phyloP scores from a whole-genome alignment of 2,329 filamentous ascomycete species.

The Aspergillus pseudonomiae region DNA sequence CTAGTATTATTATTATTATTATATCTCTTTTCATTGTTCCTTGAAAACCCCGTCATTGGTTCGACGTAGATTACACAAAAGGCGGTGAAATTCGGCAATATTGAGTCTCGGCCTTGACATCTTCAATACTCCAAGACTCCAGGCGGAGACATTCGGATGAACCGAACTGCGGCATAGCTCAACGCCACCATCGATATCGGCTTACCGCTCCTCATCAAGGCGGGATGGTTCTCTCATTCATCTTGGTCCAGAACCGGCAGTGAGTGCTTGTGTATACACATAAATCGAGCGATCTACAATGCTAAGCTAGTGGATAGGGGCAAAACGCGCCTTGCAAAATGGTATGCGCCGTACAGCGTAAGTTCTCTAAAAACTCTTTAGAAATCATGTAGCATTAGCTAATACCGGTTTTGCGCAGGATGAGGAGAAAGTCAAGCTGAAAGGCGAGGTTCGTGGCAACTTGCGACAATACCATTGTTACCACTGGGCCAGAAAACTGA shows the following conservation, averaged over 20 bases:
- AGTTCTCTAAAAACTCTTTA: conserved; percentile 29
- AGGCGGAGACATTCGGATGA: conserved; percentile 27
- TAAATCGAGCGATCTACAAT: not conserved
- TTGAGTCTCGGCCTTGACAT: conserved; percentile 27
- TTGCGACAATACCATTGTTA: conserved; percentile 1
- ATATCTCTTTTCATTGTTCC: not conserved
- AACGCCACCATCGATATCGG: conserved; percentile 12
- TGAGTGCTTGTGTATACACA: conserved; percentile 41
- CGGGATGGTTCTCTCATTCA: conserved; percentile 75
- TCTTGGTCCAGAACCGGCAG: conserved; percentile 89
- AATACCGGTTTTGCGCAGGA: conserved; percentile 55
- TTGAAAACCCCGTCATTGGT: not conserved
- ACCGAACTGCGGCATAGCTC: conserved; percentile 2
- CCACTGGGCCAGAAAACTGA: conserved; percentile 11
- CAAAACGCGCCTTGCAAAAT: conserved; percentile 97
- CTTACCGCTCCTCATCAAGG: conserved; percentile 20
- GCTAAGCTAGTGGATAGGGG: conserved; percentile 63
- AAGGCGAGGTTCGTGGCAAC: conserved; percentile 74
- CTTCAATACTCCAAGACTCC: conserved; percentile 22
- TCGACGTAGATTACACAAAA: not conserved
- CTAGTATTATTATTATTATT: not conserved
- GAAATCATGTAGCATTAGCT: not conserved
- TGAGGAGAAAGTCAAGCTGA: conserved; percentile 98
- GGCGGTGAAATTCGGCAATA: conserved; percentile 36
- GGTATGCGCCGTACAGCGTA: conserved; percentile 94